Evolutionary conservation across 768 basidiomycete species (phyloP).

Genomic region (Cystobasidium onofrii): DNA sequence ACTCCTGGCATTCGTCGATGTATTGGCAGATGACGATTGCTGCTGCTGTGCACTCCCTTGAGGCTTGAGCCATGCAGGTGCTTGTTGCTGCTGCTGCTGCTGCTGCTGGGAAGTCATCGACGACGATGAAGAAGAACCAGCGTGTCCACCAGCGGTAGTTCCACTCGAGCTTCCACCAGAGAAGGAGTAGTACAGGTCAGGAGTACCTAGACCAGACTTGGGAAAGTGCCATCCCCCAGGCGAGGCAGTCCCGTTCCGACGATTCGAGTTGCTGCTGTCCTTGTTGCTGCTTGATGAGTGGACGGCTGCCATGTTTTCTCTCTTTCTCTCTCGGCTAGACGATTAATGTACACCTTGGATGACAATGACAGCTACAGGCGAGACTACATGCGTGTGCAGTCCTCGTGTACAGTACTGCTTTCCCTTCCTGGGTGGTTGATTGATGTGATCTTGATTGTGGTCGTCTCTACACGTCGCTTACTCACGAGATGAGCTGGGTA

Average conservation of each 20-base stretch:
- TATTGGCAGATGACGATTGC: too few species aligned
- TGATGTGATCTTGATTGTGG: not conserved
- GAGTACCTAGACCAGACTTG: conserved; percentile 26
- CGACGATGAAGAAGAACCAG: not conserved
- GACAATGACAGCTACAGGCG: too few species aligned
- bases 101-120: not conserved
- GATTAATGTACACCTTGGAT: too few species aligned
- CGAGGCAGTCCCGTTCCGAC: not conserved
- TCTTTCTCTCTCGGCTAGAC: too few species aligned
- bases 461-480: not conserved
- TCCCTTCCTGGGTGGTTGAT: too few species aligned
- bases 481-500: not conserved
- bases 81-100: not conserved
- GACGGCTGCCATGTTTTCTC: not conserved
- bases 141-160: not conserved
- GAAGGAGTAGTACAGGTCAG: conserved; percentile 21
- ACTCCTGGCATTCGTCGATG: not conserved
- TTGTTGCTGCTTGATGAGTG: not conserved
- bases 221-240: conserved; percentile 16
- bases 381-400: too few species aligned
- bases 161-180: not conserved
- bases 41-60: not conserved
- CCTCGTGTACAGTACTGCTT: too few species aligned
- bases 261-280: not conserved
- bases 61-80: conserved; percentile 7